Evolutionary conservation across 805 yeast species (phyloP), one percentile per base, ranked within the genome.

Genomic region (Aciculoconidium aculeatum): DNA sequence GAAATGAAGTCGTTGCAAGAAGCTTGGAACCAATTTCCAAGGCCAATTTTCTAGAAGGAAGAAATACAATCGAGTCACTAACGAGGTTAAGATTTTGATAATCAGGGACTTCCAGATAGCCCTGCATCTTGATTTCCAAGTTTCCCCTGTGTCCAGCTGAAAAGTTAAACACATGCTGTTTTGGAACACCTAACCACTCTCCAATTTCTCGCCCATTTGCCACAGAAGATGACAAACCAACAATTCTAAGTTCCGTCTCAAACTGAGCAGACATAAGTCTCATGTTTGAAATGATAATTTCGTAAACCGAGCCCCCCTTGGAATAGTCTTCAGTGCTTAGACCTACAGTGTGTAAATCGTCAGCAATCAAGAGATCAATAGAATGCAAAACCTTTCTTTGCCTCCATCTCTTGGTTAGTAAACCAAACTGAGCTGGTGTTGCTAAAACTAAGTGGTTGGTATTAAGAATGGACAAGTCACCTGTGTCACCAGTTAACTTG

Each of bases 131-230:
- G 12, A 82, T 74, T 30, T 64, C 66, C 32, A n/a, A n/a, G n/a
- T n/a, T n/a, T n/a, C n/a, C n/a, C n/a, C n/a, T n/a, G n/a, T n/a
- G n/a, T 24, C 76, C 79, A 0, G 94, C 77, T 11, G 75, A 68
- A 49, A 81, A 87, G 44, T 86, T 87, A 60, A 66, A 85, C 5
- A 78, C 65, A 27, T 75, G 65, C 12, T 54, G 59, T 43, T 75
- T 79, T 1, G 67, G 42, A 15, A 81, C 78, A 2, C 92, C 94
- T 16, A 92, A 54, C 96, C 97, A 92, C 31, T 80, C 84, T 1
- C 83, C 90, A 34, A 88, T 55, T 40, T 85, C 95, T 29, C 74
- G 66, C 3, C 81, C 83, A 46, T 79, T 82, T 0, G 92, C 75
- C 21, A 90, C 51, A 2, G 94, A 75, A 1, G 75, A 65, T 1